Evolutionary conservation across 768 basidiomycete species (phyloP).

Genomic region (Suillus luteus): DNA sequence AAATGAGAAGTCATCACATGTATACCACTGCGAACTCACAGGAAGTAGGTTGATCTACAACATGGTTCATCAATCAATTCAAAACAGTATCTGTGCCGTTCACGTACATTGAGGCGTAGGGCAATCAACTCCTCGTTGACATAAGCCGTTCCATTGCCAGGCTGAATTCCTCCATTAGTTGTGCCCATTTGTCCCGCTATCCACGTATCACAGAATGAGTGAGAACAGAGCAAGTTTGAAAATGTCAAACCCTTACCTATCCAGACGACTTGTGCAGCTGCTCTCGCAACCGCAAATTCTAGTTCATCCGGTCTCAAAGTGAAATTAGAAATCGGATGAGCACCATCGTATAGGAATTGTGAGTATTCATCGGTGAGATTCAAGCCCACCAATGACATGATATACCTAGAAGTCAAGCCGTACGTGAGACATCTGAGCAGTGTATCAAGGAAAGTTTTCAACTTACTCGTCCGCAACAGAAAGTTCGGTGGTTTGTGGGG

Average conservation of each 20-base stretch:
- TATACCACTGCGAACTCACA: not conserved
- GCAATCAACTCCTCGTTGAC: not conserved
- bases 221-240: not conserved
- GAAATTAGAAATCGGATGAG: not conserved
- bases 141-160: not conserved
- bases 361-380: not conserved
- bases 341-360: not conserved
- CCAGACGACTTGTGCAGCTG: slow-evolving; percentile 3
- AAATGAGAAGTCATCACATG: not conserved
- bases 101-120: not conserved
- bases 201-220: not conserved
- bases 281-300: slow-evolving; percentile 3
- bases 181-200: not conserved
- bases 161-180: not conserved
- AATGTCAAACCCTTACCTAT: not conserved
- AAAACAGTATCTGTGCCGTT: too few relatives aligned
- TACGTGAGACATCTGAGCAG: not conserved
- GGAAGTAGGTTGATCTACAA: slow-evolving; percentile 10
- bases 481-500: not conserved
- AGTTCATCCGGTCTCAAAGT: slow-evolving; percentile 1
- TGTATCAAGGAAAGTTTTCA: not conserved
- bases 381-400: not conserved
- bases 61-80: not conserved
- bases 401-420: not conserved
- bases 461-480: not conserved